Evolutionary conservation across 768 basidiomycete genomes (phyloP).

Genomic region (Podaxis rugospora): DNA sequence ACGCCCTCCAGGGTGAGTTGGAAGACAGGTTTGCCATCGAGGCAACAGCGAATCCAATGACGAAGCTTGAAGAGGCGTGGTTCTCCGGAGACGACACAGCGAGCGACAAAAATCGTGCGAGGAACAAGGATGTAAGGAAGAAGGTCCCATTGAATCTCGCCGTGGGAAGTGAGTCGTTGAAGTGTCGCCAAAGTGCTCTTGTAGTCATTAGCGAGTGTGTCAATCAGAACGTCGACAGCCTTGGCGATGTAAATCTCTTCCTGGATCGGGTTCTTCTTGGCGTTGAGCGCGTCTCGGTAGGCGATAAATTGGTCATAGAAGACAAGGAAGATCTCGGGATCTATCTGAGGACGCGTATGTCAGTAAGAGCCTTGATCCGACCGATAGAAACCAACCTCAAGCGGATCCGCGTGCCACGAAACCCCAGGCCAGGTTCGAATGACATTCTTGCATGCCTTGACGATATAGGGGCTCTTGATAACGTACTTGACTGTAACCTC

Average conservation of each 20-base stretch:
- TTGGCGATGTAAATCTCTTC: constrained; percentile 39
- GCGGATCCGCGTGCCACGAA: constrained; percentile 56
- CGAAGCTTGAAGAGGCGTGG: constrained; percentile 45
- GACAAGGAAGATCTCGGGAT: constrained; percentile 53
- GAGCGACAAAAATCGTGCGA: constrained; percentile 43
- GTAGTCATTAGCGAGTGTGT: constrained; percentile 47
- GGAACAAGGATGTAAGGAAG: constrained; percentile 56
- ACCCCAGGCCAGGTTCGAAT: constrained; percentile 55
- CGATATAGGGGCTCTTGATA: constrained; percentile 54
- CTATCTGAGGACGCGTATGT: constrained; percentile 32
- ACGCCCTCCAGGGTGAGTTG: constrained; percentile 46
- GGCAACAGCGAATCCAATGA: constrained; percentile 30
- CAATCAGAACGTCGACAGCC: constrained; percentile 46
- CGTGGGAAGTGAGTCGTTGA: constrained; percentile 43
- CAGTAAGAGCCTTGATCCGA: neutral
- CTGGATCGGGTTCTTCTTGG: constrained; percentile 31
- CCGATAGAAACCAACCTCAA: constrained; percentile 35
- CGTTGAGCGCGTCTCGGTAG: constrained; percentile 35
- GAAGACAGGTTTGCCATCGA: constrained; percentile 35
- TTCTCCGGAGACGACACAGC: constrained; percentile 49
- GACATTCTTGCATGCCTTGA: constrained; percentile 54
- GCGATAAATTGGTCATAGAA: constrained; percentile 43
- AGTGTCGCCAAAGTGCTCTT: constrained; percentile 41
- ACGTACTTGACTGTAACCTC: constrained; percentile 48
- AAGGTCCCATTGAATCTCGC: constrained; percentile 54